Percentiles rank a stretch among this genome's conserved stretches.
phyloP scores from a whole-genome alignment of 768 basidiomycete species.

The Phylloporus sp. region DNA sequence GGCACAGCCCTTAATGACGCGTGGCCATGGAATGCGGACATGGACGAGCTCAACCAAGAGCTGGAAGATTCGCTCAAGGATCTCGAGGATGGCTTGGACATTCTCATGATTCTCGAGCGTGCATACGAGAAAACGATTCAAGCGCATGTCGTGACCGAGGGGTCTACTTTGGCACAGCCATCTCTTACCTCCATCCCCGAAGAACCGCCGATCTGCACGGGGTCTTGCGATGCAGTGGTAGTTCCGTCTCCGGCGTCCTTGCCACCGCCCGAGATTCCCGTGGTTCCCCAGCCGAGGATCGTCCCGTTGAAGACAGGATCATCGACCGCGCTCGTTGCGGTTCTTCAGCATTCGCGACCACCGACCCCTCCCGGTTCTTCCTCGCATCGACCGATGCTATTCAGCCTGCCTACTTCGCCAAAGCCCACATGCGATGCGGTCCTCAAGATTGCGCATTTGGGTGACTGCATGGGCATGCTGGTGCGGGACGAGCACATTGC shows the following conservation, averaged over 20 bases:
- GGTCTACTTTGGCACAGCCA: slow-evolving; percentile 2
- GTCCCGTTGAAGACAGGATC: slow-evolving; percentile 54
- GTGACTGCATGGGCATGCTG: slow-evolving; percentile 85
- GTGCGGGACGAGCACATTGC: slow-evolving; percentile 73
- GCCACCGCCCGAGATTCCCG: slow-evolving; percentile 13
- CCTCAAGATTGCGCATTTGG: slow-evolving; percentile 77
- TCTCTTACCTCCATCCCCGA: slow-evolving; percentile 22
- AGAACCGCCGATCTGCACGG: slow-evolving; percentile 6
- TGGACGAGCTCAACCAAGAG: slow-evolving; percentile 42
- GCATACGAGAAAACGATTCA: slow-evolving; percentile 64
- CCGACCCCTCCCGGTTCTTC: slow-evolving; percentile 12
- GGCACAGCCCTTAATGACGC: slow-evolving; percentile 22
- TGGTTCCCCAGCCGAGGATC: slow-evolving; percentile 17
- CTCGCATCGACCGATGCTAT: slow-evolving; percentile 15
- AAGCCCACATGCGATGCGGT: slow-evolving; percentile 49
- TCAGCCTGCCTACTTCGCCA: slow-evolving; percentile 20
- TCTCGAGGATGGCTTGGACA: slow-evolving; percentile 63
- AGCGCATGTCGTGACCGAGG: slow-evolving; percentile 47
- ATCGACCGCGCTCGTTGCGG: slow-evolving; percentile 63
- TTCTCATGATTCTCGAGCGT: slow-evolving; percentile 62
- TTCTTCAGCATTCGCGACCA: slow-evolving; percentile 44
- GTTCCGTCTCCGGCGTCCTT: not conserved
- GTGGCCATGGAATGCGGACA: slow-evolving; percentile 29
- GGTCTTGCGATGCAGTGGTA: not conserved
- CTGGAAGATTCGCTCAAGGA: slow-evolving; percentile 50